These are phyloP conservation scores for Paecilomyces fulvus DNA, from an alignment of 2,329 filamentous ascomycete genomes.

Conservation along the genomic window DNA sequence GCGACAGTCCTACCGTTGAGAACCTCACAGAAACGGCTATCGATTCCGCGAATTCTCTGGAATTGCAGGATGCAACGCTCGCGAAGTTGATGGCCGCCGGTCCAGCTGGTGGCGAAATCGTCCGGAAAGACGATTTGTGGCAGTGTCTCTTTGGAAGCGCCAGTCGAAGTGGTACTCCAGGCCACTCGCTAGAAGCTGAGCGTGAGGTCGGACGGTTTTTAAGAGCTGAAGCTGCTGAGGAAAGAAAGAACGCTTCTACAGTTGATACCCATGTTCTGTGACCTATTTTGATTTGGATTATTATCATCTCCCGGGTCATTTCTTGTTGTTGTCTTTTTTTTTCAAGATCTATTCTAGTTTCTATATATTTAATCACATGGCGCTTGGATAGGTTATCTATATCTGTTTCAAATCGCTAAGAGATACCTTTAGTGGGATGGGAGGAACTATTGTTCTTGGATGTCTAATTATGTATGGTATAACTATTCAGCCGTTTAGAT, in stretches of 20 bases:
- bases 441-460: background rate
- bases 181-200: slow-evolving; percentile 19
- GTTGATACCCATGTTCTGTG: background rate
- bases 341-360: background rate
- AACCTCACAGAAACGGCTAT: slow-evolving; percentile 53
- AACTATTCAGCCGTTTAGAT: too few species aligned
- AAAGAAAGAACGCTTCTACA: slow-evolving; percentile 19
- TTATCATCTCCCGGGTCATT: background rate
- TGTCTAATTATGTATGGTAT: background rate
- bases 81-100: slow-evolving; percentile 63
- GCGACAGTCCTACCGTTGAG: slow-evolving; percentile 7
- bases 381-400: background rate
- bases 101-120: slow-evolving; percentile 66
- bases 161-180: slow-evolving; percentile 17
- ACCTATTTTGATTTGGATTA: background rate
- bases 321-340: background rate
- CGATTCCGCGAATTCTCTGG: slow-evolving; percentile 75
- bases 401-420: background rate
- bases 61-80: slow-evolving; percentile 66
- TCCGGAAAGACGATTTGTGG: slow-evolving; percentile 75
- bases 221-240: slow-evolving; percentile 48
- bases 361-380: background rate
- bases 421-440: background rate
- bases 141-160: slow-evolving; percentile 69
- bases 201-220: slow-evolving; percentile 43